phyloP scores from a whole-genome alignment of 257 asterid species.

The Echites panduratus region DNA sequence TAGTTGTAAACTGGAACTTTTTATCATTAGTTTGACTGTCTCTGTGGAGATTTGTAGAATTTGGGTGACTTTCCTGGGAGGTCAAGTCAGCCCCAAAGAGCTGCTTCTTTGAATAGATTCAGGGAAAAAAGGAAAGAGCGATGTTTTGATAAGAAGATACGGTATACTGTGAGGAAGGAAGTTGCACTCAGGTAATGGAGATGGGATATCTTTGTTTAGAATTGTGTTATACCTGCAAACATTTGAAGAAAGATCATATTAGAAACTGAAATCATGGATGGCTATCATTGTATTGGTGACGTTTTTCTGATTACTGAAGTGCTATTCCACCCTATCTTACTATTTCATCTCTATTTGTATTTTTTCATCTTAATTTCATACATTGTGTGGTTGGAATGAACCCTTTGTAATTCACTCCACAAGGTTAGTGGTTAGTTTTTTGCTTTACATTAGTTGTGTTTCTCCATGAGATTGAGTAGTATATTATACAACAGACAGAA shows the following conservation, averaged over 20 bases:
- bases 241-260: not conserved
- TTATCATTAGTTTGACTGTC: constrained; percentile 14
- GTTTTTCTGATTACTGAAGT: not conserved
- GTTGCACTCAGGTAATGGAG: constrained; percentile 83
- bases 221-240: constrained; percentile 1
- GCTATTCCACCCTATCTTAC: not conserved
- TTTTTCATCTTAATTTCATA: not conserved
- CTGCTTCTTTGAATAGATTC: constrained; percentile 86
- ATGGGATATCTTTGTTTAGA: not conserved
- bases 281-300: not conserved
- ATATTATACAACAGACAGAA: not conserved
- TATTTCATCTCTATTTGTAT: not conserved
- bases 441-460: not conserved
- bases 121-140: constrained; percentile 94
- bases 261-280: not conserved
- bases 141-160: constrained; percentile 89
- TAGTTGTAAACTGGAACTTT: constrained; percentile 9
- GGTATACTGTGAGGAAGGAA: constrained; percentile 93
- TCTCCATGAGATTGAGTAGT: not conserved
- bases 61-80: constrained; percentile 64
- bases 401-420: not conserved
- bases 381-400: not conserved
- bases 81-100: constrained; percentile 83
- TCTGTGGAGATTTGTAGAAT: constrained; percentile 34
- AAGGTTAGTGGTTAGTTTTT: not conserved